Evolutionary conservation across 768 basidiomycete genomes (phyloP).

Genomic region (Kockovaella imperatae): DNA sequence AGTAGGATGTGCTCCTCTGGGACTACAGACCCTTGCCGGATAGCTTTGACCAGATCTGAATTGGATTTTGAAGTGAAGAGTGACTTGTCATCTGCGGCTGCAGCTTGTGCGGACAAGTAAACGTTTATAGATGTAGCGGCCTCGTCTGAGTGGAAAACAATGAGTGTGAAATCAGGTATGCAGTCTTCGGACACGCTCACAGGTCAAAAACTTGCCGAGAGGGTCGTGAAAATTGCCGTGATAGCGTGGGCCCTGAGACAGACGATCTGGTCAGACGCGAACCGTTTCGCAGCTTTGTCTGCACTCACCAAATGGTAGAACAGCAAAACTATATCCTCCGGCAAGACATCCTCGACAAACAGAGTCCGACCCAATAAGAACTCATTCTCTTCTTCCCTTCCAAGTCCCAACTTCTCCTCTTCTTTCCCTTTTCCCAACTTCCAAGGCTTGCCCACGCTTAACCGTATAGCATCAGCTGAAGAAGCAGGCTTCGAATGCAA

Average conservation of each 20-base stretch:
- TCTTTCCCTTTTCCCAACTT: constrained; percentile 5
- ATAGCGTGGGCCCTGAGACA: constrained; percentile 38
- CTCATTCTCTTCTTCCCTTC: constrained; percentile 33
- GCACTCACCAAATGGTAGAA: constrained; percentile 39
- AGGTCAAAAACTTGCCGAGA: constrained; percentile 41
- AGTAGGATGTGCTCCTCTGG: constrained; percentile 37
- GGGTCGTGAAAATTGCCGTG: constrained; percentile 41
- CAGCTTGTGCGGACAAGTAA: constrained; percentile 32
- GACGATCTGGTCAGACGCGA: not conserved
- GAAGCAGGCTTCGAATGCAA: constrained; percentile 5
- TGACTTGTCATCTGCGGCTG: constrained; percentile 22
- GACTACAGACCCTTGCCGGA: constrained; percentile 32
- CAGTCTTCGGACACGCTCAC: constrained; percentile 22
- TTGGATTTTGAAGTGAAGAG: constrained; percentile 27
- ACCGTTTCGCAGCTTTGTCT: not conserved
- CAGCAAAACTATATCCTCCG: constrained; percentile 39
- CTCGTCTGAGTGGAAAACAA: constrained; percentile 23
- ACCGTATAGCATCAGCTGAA: constrained; percentile 20
- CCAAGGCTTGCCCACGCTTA: constrained; percentile 15
- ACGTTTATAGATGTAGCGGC: constrained; percentile 43
- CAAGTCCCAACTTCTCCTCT: constrained; percentile 4
- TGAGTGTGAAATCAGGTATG: not conserved
- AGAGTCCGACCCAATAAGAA: constrained; percentile 38
- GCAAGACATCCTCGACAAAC: constrained; percentile 34
- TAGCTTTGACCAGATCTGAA: constrained; percentile 37